These are phyloP conservation scores for bread wheat (Triticum aestivum) DNA, from an alignment of 176 grass and related monocot genomes.

Conservation along the genomic window IWGSC_CS_RefSeq_v2.1 NC_057795.1:349856441-349856940, in stretches of 20 bases:
- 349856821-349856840: background rate
- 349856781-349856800: background rate
- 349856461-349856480: slow-evolving; percentile 67
- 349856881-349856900: slow-evolving; percentile 65
- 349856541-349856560: slow-evolving; percentile 11
- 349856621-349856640: background rate
- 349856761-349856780: background rate
- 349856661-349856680: background rate
- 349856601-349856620: background rate
- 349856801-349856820: background rate
- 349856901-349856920: slow-evolving; percentile 79
- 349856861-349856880: background rate
- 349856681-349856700: background rate
- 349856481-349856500: slow-evolving; percentile 84
- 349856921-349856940: slow-evolving; percentile 67
- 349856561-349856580: background rate
- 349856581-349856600: background rate
- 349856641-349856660: background rate
- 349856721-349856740: background rate
- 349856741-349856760: background rate
- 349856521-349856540: slow-evolving; percentile 11
- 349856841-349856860: slow-evolving; percentile 1
- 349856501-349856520: slow-evolving; percentile 57
- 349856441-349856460: slow-evolving; percentile 36
- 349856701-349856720: background rate